Evolutionary conservation across 108 stramenopile genomes (phyloP).

Genomic region (Nitzschia putrida): DNA sequence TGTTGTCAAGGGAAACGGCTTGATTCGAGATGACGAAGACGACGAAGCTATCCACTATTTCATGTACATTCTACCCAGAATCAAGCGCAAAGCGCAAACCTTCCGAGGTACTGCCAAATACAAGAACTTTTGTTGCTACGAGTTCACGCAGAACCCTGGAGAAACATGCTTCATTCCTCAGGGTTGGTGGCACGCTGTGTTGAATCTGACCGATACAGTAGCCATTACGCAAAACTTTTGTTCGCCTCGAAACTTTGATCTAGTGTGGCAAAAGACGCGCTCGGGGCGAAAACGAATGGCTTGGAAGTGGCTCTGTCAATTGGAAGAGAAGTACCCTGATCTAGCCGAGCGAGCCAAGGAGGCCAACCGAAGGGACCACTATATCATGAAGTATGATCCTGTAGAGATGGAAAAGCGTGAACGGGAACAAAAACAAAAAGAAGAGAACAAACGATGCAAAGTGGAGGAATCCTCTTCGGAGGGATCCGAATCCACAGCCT

Average conservation of each 20-base stretch:
- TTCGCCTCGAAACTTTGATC: conserved; percentile 88
- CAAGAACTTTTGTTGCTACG: conserved; percentile 79
- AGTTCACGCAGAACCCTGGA: conserved; percentile 96
- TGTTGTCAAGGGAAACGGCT: conserved; percentile 83
- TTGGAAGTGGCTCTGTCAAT: conserved; percentile 79
- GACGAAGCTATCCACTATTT: conserved; percentile 99
- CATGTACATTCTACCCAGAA: conserved; percentile 85
- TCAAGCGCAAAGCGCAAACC: conserved; percentile 73
- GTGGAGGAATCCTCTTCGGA: neutral
- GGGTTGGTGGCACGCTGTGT: conserved; percentile 99
- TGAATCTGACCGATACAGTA: conserved; percentile 94
- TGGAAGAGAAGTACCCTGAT: conserved; percentile 74
- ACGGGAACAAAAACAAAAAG: conserved; percentile 29
- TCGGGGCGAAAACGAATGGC: conserved; percentile 93
- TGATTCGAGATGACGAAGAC: conserved; percentile 84
- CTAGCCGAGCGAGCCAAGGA: conserved; percentile 75
- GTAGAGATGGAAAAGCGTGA: conserved; percentile 39
- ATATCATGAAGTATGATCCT: conserved; percentile 88
- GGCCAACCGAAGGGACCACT: conserved; percentile 81
- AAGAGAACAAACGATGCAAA: conserved; percentile 24
- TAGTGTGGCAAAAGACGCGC: conserved; percentile 92
- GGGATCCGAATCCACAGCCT: too few relatives aligned
- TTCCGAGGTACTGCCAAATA: conserved; percentile 47
- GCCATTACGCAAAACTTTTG: conserved; percentile 98
- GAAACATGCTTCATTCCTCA: conserved; percentile 96